Conservation (phyloP, 2,329 filamentous ascomycete genomes). For the Cladosporium sp. region DNA sequence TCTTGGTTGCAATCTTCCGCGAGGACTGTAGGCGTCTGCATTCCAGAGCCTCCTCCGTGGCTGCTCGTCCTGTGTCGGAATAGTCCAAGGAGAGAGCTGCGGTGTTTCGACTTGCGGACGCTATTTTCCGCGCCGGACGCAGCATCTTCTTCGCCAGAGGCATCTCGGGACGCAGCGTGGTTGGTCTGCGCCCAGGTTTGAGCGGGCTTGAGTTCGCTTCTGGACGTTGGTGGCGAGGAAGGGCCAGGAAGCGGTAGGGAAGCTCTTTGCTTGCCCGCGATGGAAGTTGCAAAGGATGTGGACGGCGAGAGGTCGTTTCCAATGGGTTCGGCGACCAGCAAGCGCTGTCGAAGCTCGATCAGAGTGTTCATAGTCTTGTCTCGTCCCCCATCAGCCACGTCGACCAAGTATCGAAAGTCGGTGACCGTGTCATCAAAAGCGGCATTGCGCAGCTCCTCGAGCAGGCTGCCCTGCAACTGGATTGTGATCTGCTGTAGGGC, state of each 20-base stretch:
- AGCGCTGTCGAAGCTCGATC: constrained; percentile 33
- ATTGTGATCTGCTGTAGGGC: constrained; percentile 36
- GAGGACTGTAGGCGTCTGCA: constrained; percentile 3
- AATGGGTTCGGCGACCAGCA: constrained; percentile 25
- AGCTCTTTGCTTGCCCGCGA: background rate
- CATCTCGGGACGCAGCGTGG: constrained; percentile 24
- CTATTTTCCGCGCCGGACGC: constrained; percentile 29
- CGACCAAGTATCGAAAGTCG: constrained; percentile 34
- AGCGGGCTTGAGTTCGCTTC: background rate
- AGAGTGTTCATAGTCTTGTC: constrained; percentile 34
- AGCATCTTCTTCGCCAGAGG: constrained; percentile 31
- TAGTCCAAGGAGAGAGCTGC: constrained; percentile 33
- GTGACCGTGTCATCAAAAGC: constrained; percentile 32
- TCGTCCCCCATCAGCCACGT: constrained; percentile 33
- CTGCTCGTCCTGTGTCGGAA: constrained; percentile 24
- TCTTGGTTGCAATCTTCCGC: background rate
- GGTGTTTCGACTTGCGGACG: constrained; percentile 20
- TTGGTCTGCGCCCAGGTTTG: constrained; percentile 21
- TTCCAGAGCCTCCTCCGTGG: constrained; percentile 11
- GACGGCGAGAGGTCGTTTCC: constrained; percentile 9
- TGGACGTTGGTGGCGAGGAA: background rate
- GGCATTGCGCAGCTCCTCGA: constrained; percentile 34
- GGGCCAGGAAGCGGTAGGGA: background rate
- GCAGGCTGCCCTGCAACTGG: constrained; percentile 32
- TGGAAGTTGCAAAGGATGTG: background rate